Evolutionary conservation across 495 filamentous ascomycete species (phyloP).

Genomic region (Aspergillus sparsus): DNA sequence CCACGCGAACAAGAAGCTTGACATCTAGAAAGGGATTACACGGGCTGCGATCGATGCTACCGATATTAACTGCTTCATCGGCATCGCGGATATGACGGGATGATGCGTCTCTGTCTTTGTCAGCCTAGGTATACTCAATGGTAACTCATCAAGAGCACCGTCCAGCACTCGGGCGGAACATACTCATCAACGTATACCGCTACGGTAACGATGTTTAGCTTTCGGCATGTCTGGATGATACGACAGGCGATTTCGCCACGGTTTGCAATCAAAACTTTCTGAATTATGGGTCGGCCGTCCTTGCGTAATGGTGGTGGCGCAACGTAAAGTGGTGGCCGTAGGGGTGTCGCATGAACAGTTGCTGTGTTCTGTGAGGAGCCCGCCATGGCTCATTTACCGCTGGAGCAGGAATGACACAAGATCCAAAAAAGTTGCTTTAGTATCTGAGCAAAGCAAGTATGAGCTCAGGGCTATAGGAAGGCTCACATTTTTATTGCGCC

Average conservation of each 20-base stretch:
- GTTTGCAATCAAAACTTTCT: conserved; percentile 40
- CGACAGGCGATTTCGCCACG: conserved; percentile 57
- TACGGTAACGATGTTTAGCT: conserved; percentile 45
- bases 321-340: conserved; percentile 22
- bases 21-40: conserved; percentile 71
- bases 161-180: background rate
- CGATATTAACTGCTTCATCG: conserved; percentile 30
- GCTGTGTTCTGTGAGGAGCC: background rate
- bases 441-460: too few species aligned
- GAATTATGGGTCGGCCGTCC: conserved; percentile 22
- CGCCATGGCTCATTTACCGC: background rate
- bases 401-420: too few species aligned
- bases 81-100: conserved; percentile 28
- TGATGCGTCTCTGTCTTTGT: conserved; percentile 20
- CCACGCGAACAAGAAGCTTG: conserved; percentile 73
- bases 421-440: too few species aligned
- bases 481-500: too few species aligned
- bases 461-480: too few species aligned
- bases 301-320: conserved; percentile 17
- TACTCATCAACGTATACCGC: conserved; percentile 45
- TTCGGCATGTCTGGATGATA: conserved; percentile 37
- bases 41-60: conserved; percentile 21
- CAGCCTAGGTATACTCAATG: conserved; percentile 2
- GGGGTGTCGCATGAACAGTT: conserved; percentile 7
- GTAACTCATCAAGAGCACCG: conserved; percentile 20